Conservation (phyloP, 2,329 filamentous ascomycete genomes). For the Phaeosphaeriaceae sp. region DNA sequence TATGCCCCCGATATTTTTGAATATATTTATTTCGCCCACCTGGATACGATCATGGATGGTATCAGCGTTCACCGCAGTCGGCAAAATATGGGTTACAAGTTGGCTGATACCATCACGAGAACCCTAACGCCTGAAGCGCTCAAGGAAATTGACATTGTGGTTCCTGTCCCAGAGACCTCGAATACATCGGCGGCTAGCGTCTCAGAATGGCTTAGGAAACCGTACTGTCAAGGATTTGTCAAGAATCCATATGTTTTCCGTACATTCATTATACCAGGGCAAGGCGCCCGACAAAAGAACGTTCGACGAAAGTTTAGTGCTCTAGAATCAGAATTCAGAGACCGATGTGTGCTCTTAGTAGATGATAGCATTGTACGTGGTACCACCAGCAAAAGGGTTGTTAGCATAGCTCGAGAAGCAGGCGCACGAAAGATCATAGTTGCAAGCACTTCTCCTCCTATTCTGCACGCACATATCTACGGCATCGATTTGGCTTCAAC, state of each 20-base stretch:
- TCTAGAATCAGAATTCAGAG: conserved; percentile 84
- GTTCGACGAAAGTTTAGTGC: conserved; percentile 89
- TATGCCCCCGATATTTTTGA: conserved; percentile 90
- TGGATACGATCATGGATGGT: conserved; percentile 84
- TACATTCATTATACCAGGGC: conserved; percentile 86
- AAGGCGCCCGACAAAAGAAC: conserved; percentile 79
- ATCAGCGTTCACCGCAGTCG: conserved; percentile 85
- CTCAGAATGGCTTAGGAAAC: conserved; percentile 77
- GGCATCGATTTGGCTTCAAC: conserved; percentile 77
- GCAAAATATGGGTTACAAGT: conserved; percentile 82
- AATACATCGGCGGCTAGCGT: conserved; percentile 80
- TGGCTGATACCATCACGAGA: conserved; percentile 74
- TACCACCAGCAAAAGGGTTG: conserved; percentile 79
- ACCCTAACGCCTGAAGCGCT: conserved; percentile 72
- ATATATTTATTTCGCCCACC: conserved; percentile 85
- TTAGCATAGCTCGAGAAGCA: conserved; percentile 82
- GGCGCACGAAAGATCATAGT: conserved; percentile 84
- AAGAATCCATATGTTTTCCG: conserved; percentile 90
- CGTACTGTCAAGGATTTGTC: conserved; percentile 77
- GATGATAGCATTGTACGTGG: conserved; percentile 91
- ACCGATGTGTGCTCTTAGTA: conserved; percentile 79
- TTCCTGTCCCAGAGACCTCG: conserved; percentile 83
- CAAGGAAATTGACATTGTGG: conserved; percentile 80
- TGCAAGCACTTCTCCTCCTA: conserved; percentile 79
- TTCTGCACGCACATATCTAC: conserved; percentile 87